Percentiles rank a stretch among this genome's conserved stretches.
These are phyloP conservation scores for Ophiostoma pallidulum DNA, from an alignment of 2,329 filamentous ascomycete genomes.

Conservation along the genomic window DNA sequence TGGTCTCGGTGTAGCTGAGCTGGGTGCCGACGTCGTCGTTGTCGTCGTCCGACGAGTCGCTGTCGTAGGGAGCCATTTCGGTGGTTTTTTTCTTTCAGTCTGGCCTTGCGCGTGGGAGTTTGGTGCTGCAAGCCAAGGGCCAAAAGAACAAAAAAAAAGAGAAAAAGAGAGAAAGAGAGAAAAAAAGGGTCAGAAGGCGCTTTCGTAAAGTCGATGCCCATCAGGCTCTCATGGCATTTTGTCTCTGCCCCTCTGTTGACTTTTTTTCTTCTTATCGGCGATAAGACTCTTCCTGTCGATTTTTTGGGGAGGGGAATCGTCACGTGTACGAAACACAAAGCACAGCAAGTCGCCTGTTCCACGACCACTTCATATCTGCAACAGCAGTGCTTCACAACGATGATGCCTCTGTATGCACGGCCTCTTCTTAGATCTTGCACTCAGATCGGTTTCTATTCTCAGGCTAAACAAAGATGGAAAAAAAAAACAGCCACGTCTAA, in stretches of 20 bases:
- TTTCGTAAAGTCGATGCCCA: too few relatives aligned
- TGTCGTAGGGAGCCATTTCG: constrained; percentile 70
- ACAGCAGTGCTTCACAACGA: background rate
- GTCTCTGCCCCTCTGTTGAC: background rate
- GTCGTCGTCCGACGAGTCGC: constrained; percentile 68
- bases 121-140: too few relatives aligned
- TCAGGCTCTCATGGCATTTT: too few relatives aligned
- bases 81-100: background rate
- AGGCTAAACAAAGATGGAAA: too few relatives aligned
- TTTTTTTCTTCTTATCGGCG: constrained; percentile 7
- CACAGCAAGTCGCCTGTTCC: too few relatives aligned
- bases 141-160: too few relatives aligned
- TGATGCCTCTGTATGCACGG: too few relatives aligned
- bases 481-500: constrained; percentile 8
- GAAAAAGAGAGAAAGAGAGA: too few relatives aligned
- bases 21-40: constrained; percentile 47
- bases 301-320: too few relatives aligned
- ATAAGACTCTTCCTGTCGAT: background rate
- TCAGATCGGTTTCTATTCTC: background rate
- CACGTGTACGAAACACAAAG: too few relatives aligned
- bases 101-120: too few relatives aligned
- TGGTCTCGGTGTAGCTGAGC: constrained; percentile 59
- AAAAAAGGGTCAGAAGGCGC: background rate
- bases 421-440: background rate
- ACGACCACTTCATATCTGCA: too few relatives aligned